Base-by-base conservation (phyloP, 2,329 filamentous ascomycete species). In the Xylariaceae sp. region DNA sequence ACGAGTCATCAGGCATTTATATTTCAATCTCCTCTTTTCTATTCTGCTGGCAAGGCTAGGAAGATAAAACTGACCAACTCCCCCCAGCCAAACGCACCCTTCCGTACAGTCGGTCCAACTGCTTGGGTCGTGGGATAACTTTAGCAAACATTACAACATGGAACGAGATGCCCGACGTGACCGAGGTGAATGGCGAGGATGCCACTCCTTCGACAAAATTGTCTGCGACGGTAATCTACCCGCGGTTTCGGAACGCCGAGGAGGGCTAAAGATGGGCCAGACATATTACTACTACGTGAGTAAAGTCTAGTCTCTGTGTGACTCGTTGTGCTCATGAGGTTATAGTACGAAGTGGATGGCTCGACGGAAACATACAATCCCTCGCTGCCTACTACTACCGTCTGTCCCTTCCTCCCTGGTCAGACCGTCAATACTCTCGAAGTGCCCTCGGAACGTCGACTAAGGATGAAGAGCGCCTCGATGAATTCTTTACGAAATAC, bases 281-380 rank as follows among this genome's bases (percentile, higher is more conserved):
- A 94, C 88, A 13, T 97, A 97, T 73, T 97, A 93, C 81, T 97
- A 96, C 78, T 97, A 94, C 75, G 91, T 95, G 77, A 75, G 89
- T 80, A 37, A 41, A 41, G 20, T 24, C 35, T 24, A 41, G 33
- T 49, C 41, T 47, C 27, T 27, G 26, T 23, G 8, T 41, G 36
- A n/a, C 24, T 35, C 33, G 27, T 30, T 39, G 46, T 52, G 20
- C 59, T 63, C 36, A 60, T 73, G 61, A 46, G 30, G 21, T 33
- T 58, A 47, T 70, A 95, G 89, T 97, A 96, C 73, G 85, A 92
- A 69, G 72, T 97, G 35, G 86, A 97, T 71, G 86, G 87, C 62
- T 85, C 87, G 41, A 78, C 85, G 27, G 92, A 97, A 72, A 85
- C 83, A 45, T 85, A 91, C 70, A 91, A 96, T 69, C 77, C 86